These are phyloP conservation scores for Dactylis glomerata DNA, from an alignment of 176 grass and related monocot species.

Conservation along the genomic window DNA sequence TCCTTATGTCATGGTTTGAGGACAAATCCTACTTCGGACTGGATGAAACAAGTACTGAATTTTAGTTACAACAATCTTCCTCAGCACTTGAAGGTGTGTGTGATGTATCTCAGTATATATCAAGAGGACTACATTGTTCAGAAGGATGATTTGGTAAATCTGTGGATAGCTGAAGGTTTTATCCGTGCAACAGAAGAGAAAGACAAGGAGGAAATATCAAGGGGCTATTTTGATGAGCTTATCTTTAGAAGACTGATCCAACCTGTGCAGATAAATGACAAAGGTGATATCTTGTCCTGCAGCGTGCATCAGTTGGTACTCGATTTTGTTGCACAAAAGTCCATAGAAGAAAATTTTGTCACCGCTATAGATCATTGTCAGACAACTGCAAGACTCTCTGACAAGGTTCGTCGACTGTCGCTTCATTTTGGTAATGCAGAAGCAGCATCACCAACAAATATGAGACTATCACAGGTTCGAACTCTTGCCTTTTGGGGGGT, in stretches of 20 bases:
- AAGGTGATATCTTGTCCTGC: constrained; percentile 3
- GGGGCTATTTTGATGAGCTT: constrained; percentile 17
- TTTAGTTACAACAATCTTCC: constrained; percentile 29
- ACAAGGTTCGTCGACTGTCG: constrained; percentile 28
- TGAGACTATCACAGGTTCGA: constrained; percentile 12
- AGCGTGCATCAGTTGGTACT: constrained; percentile 5
- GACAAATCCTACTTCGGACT: neutral
- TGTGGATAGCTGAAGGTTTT: constrained; percentile 36
- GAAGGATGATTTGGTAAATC: constrained; percentile 22
- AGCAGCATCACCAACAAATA: neutral
- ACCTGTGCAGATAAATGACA: constrained; percentile 5
- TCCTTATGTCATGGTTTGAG: constrained; percentile 13
- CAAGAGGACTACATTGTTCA: constrained; percentile 5
- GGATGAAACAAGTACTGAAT: constrained; percentile 25
- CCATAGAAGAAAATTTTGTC: constrained; percentile 12
- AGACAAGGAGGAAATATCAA: constrained; percentile 2
- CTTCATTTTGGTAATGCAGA: constrained; percentile 22
- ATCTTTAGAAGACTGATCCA: neutral
- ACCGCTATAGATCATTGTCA: constrained; percentile 8
- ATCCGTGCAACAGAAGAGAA: neutral
- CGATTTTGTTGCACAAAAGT: neutral
- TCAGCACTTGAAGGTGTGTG: constrained; percentile 14
- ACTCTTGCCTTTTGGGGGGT: constrained; percentile 8
- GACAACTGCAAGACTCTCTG: neutral
- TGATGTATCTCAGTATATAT: constrained; percentile 28